Evolutionary conservation across 2,329 filamentous ascomycete species (phyloP).

Genomic region (Fusarium transvaalense): DNA sequence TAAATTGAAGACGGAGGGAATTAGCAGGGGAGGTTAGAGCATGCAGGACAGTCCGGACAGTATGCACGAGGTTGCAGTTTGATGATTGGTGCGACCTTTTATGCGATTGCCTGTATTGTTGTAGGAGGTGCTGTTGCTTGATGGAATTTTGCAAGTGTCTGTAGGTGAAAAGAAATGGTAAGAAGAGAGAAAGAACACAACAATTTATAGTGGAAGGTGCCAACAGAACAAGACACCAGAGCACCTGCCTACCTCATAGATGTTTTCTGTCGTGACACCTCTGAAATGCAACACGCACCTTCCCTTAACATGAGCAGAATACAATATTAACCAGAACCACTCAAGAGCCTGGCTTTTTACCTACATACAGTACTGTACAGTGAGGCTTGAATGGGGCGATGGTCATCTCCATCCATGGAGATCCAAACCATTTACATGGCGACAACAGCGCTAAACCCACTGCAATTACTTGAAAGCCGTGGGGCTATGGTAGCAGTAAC

Average conservation of each 20-base stretch:
- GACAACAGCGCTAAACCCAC: slow-evolving; percentile 36
- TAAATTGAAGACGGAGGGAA: slow-evolving; percentile 21
- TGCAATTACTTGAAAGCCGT: slow-evolving; percentile 27
- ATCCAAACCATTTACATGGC: slow-evolving; percentile 6
- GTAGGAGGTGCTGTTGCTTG: not conserved
- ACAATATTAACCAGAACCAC: slow-evolving; percentile 1
- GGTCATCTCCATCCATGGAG: no score
- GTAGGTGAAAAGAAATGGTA: not conserved
- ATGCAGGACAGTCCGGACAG: slow-evolving; percentile 9
- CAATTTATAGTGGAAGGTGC: slow-evolving; percentile 1
- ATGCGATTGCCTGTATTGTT: not conserved
- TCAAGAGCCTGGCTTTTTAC: slow-evolving; percentile 14
- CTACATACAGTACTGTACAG: slow-evolving; percentile 5
- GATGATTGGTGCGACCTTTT: slow-evolving; percentile 25
- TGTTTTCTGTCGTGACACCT: not conserved
- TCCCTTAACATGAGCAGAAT: slow-evolving; percentile 21
- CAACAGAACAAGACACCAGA: not conserved
- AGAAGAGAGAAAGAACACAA: not conserved
- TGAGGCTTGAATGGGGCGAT: slow-evolving; percentile 22
- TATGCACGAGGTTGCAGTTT: slow-evolving; percentile 31
- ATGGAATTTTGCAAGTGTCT: not conserved
- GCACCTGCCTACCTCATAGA: not conserved
- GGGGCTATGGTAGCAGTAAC: slow-evolving; percentile 17
- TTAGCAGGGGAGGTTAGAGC: slow-evolving; percentile 22
- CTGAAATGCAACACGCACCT: not conserved